Percentiles rank a stretch among this genome's conserved stretches.
phyloP scores from a whole-genome alignment of 2,329 filamentous ascomycete species.

The Zymoseptoria brevis region DNA sequence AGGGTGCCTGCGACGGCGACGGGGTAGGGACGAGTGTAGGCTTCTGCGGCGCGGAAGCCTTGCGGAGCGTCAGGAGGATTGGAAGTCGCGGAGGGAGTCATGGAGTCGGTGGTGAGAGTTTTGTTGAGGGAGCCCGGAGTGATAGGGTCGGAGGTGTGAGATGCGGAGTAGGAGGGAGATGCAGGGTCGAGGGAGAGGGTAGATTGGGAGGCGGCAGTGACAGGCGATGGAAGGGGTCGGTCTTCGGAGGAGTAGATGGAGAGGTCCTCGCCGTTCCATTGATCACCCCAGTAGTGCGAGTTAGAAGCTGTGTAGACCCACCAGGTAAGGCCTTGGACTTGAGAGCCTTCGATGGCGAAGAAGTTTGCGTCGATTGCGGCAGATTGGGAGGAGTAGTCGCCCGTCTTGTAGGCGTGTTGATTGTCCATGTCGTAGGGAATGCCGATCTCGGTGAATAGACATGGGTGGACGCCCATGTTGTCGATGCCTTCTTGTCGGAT shows the following conservation, averaged over 20 bases:
- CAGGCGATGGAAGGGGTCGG: slow-evolving; percentile 45
- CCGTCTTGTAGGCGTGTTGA: slow-evolving; percentile 88
- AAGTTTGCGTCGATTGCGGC: slow-evolving; percentile 94
- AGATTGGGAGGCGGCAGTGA: slow-evolving; percentile 36
- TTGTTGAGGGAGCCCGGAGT: slow-evolving; percentile 69
- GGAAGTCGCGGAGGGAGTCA: slow-evolving; percentile 24
- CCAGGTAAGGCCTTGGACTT: slow-evolving; percentile 75
- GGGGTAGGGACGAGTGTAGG: slow-evolving; percentile 80
- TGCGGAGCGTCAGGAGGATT: slow-evolving; percentile 41
- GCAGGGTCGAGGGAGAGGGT: slow-evolving; percentile 42
- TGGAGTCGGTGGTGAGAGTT: slow-evolving; percentile 54
- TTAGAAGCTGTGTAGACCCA: slow-evolving; percentile 85
- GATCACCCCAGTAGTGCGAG: slow-evolving; percentile 78
- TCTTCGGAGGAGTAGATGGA: slow-evolving; percentile 87
- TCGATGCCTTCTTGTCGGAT: slow-evolving; percentile 82
- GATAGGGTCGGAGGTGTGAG: slow-evolving; percentile 48
- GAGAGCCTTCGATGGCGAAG: slow-evolving; percentile 78
- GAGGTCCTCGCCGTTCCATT: slow-evolving; percentile 96
- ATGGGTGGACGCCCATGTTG: slow-evolving; percentile 79
- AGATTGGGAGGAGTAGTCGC: slow-evolving; percentile 87
- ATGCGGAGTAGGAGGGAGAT: slow-evolving; percentile 49
- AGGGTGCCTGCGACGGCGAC: slow-evolving; percentile 67
- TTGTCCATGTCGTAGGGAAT: slow-evolving; percentile 99
- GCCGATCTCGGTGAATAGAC: slow-evolving; percentile 87
- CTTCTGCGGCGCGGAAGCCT: slow-evolving; percentile 87